Conservation (phyloP, 1,284 basidiomycete genomes). For the Boletus smithii region DNA sequence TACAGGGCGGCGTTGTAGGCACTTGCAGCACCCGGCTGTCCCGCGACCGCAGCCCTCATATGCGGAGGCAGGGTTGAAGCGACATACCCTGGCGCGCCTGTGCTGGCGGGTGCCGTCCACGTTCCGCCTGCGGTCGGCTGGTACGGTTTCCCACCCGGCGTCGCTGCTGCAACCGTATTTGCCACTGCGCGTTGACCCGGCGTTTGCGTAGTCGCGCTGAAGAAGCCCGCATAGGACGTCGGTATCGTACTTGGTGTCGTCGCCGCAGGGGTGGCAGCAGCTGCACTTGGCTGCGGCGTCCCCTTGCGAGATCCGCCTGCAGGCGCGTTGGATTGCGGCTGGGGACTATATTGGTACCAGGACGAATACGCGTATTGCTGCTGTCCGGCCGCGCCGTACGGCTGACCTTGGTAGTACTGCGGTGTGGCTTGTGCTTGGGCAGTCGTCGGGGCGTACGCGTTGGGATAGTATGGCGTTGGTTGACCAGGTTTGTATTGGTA, state of each 20-base stretch:
- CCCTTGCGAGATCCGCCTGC: constrained; percentile 41
- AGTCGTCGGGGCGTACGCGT: constrained; percentile 24
- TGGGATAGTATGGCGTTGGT: constrained; percentile 32
- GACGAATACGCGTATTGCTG: constrained; percentile 35
- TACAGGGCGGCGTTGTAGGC: constrained; percentile 22
- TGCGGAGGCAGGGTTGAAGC: constrained; percentile 44
- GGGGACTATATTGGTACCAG: constrained; percentile 34
- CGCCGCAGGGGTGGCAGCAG: constrained; percentile 25
- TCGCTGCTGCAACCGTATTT: constrained; percentile 41
- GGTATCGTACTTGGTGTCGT: constrained; percentile 32
- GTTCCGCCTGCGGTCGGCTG: constrained; percentile 27
- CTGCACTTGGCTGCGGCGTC: constrained; percentile 45
- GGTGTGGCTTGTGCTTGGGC: constrained; percentile 29
- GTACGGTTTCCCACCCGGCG: constrained; percentile 30
- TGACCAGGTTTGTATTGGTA: constrained; percentile 36
- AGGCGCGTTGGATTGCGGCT: constrained; percentile 25
- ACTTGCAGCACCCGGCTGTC: constrained; percentile 23
- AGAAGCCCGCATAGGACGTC: constrained; percentile 40
- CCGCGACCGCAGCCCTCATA: constrained; percentile 28
- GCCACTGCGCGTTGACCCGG: constrained; percentile 46
- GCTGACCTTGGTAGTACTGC: constrained; percentile 33
- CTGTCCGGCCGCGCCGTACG: constrained; percentile 30
- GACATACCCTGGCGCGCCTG: constrained; percentile 23
- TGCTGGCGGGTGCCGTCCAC: constrained; percentile 21
- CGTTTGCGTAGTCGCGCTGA: constrained; percentile 29